Conservation (phyloP, 2,329 filamentous ascomycete species). For the Ceratocystis cubensis region DNA sequence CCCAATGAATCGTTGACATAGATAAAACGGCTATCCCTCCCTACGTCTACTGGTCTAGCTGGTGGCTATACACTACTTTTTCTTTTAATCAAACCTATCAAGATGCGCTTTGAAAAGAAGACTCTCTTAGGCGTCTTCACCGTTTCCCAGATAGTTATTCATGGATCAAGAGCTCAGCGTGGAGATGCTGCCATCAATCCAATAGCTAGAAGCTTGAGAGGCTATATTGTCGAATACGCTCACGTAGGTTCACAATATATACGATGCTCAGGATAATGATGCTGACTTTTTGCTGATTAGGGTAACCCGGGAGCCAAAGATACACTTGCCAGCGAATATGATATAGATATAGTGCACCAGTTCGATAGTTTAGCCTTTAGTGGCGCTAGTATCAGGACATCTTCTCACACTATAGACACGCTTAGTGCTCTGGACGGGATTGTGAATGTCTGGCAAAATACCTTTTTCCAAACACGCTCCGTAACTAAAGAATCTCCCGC, state of each 20-base stretch:
- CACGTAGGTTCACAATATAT: not conserved
- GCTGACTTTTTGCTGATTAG: not conserved
- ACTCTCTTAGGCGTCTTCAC: not conserved
- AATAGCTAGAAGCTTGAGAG: not conserved
- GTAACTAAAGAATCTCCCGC: not conserved
- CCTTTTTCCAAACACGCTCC: not conserved
- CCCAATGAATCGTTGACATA: not conserved
- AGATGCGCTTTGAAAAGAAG: not conserved
- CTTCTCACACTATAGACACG: constrained; percentile 28
- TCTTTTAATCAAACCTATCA: not conserved
- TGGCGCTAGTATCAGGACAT: constrained; percentile 28
- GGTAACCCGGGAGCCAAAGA: not conserved
- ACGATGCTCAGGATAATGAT: not conserved
- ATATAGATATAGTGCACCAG: not conserved
- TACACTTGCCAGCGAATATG: not conserved
- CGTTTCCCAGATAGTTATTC: not conserved
- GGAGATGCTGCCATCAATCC: not conserved
- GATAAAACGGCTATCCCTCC: not conserved
- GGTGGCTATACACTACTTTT: not conserved
- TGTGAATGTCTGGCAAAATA: constrained; percentile 28
- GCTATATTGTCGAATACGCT: constrained; percentile 12
- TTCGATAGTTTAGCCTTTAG: constrained; percentile 28
- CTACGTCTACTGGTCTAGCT: not conserved
- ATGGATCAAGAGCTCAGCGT: not conserved
- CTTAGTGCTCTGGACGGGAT: constrained; percentile 28